Conservation (phyloP, 257 asterid genomes). For the Ilex aquifolium region DNA sequence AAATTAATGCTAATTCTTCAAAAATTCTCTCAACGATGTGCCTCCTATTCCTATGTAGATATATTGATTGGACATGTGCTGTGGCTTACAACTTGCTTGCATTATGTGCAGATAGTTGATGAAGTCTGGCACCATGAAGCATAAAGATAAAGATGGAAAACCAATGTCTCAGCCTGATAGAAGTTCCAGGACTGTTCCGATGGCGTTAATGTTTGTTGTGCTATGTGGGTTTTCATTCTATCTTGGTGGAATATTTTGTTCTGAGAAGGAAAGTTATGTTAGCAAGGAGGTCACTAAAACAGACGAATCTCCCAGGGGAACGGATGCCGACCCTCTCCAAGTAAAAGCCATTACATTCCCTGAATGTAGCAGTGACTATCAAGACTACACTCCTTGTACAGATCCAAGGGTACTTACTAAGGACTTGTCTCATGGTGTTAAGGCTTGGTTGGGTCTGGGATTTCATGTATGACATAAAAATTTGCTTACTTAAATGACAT, state of each 20-base stretch:
- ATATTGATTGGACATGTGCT: no score
- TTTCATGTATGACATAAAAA: background rate
- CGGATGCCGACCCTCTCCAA: conserved; percentile 42
- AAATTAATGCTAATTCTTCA: background rate
- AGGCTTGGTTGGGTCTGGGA: background rate
- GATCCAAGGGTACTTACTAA: conserved; percentile 70
- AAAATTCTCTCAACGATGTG: no score
- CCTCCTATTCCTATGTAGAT: no score
- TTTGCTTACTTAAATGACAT: background rate
- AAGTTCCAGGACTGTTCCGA: conserved; percentile 50
- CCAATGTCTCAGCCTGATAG: conserved; percentile 46
- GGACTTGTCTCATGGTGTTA: conserved; percentile 2
- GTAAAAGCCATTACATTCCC: conserved; percentile 51
- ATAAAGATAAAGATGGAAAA: conserved; percentile 47
- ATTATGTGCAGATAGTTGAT: conserved; percentile 22
- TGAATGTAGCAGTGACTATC: conserved; percentile 67
- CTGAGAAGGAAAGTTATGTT: conserved; percentile 44
- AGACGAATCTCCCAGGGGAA: conserved; percentile 27
- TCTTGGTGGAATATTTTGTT: conserved; percentile 85
- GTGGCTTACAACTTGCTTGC: no score
- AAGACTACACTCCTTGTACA: conserved; percentile 98
- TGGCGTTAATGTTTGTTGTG: conserved; percentile 57
- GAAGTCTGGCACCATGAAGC: conserved; percentile 31
- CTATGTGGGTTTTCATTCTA: conserved; percentile 95
- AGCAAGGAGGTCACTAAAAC: conserved; percentile 22